These are phyloP conservation scores for Capronia americana DNA, from an alignment of 2,329 filamentous ascomycete species.

Conservation along the genomic window DNA sequence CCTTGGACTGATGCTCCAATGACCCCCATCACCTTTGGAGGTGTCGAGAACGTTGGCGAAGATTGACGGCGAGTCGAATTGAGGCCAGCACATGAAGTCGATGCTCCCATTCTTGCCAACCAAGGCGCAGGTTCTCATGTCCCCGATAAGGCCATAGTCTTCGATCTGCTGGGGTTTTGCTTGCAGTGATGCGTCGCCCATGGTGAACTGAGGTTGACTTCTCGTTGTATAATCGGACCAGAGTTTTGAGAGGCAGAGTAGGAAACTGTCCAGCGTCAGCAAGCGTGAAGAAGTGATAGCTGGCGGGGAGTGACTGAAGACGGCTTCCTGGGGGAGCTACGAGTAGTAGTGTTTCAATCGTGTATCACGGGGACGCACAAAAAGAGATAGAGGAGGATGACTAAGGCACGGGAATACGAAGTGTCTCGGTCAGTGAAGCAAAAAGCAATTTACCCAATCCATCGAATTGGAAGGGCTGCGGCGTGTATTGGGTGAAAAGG, in stretches of 20 bases:
- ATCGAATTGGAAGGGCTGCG: neutral
- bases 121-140: constrained; percentile 80
- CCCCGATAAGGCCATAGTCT: constrained; percentile 80
- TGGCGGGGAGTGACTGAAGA: neutral
- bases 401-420: constrained; percentile 18
- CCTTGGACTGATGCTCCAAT: constrained; percentile 67
- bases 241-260: neutral
- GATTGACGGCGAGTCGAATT: constrained; percentile 77
- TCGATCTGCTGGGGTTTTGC: constrained; percentile 59
- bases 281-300: neutral
- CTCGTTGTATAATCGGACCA: neutral
- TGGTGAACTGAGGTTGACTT: neutral
- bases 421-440: no score
- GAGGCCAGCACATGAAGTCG: constrained; percentile 82
- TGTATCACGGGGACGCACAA: constrained; percentile 16
- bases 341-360: constrained; percentile 11
- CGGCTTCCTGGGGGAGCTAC: neutral
- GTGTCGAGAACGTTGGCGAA: constrained; percentile 78
- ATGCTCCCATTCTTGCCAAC: constrained; percentile 75
- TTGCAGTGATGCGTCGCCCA: constrained; percentile 13
- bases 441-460: constrained; percentile 11
- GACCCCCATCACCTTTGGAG: constrained; percentile 67
- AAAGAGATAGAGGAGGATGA: constrained; percentile 21
- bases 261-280: neutral
- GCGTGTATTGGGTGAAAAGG: neutral